Evolutionary conservation across 2,329 filamentous ascomycete species (phyloP), one percentile per base, ranked within the genome.

Genomic region (Hypomyces perniciosus): DNA sequence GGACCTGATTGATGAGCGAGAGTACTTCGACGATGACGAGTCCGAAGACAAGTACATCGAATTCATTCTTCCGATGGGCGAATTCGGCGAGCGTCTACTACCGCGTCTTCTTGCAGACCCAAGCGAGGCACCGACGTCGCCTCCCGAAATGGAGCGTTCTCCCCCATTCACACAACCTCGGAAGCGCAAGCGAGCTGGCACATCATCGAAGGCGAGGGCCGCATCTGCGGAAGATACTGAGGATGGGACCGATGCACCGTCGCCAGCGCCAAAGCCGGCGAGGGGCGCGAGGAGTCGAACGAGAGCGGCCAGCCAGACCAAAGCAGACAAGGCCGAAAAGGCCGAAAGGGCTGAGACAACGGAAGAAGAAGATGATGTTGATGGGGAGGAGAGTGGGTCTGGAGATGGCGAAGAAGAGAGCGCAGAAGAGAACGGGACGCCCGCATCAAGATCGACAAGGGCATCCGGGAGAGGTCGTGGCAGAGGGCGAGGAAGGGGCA

Each of bases 1-100:
- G 30, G 81, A 87, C 44, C 80, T 85, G 38, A 85, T 96, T 52
- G 90, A 97, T 68, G 89, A 95, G 65, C 83, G 90, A 61, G 92
- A 89, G 66, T 78, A 85, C 64, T 74, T 75, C 56, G 81, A 86
- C 33, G 81, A 83, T 29, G 75, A 81, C 34, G 73, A 76, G 31
- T 75, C 78, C 20, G 74, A 78, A 49, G 78, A 84, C 27, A 75
- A 78, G 52, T 88, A 84, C 63, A 75, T 80, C 48, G 80, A 86
- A 28, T 90, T 90, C 58, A 74, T 78, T 29, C 73, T 89, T 4
- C 84, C 84, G 0, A 37, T 47, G 7, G 62, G 61, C 12, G 69
- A 75, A 1, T 79, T 72, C 61, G 67, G 72, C 54, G 72, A 75
- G 13, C 54, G 70, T 50, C 79, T 77, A 61, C 68, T 73, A 66